Evolutionary conservation across 2,329 filamentous ascomycete genomes (phyloP), one percentile per base, ranked within the genome.

Genomic region (Pseudogymnoascus sp.): DNA sequence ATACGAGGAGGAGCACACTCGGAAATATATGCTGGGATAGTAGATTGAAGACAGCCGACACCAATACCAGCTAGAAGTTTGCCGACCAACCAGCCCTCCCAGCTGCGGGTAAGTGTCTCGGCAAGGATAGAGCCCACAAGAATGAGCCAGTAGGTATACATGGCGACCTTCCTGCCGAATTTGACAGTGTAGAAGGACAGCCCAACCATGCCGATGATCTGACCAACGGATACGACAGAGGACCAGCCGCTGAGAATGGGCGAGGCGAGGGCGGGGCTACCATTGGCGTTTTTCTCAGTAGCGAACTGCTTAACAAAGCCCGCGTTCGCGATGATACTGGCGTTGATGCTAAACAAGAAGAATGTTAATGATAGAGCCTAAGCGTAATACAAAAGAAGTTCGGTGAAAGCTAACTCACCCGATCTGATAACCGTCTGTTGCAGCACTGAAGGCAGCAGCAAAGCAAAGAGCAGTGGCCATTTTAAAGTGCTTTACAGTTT

Each of bases 91-190:
- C 67, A 69, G 21, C 66, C 62, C 6, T 64, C 34, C 68, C 68
- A 69, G 21, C 60, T 41, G 3, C 28, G 65, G 19, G 67, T 65
- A 45, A 68, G 67, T 16, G 66, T 63, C 51, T 68, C 68, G 13
- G 64, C 62, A 31, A 69, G 64, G 36, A 69, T 64, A 21, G 66
- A 68, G 67, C 68, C 65, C 31, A 69, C 69, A 4, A 76, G 71
- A 41, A 75, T 67, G 6, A 69, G 65, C 74, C 73, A 75, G 62
- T 72, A 69, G 11, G 68, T 69, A 14, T 72, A 71, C 69, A 76
- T 73, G 23, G 73, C 68, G 0, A 66, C 65, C 64, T 76, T 75
- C n/a, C 74, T 69, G 14, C 74, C 74, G 43, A 71, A 71, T n/a
- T 65, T 64, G 31, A 68, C 69, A 0, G 73, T 74, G 1, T 71